Conservation (phyloP, 768 basidiomycete species). For the Russula compacta region DNA sequence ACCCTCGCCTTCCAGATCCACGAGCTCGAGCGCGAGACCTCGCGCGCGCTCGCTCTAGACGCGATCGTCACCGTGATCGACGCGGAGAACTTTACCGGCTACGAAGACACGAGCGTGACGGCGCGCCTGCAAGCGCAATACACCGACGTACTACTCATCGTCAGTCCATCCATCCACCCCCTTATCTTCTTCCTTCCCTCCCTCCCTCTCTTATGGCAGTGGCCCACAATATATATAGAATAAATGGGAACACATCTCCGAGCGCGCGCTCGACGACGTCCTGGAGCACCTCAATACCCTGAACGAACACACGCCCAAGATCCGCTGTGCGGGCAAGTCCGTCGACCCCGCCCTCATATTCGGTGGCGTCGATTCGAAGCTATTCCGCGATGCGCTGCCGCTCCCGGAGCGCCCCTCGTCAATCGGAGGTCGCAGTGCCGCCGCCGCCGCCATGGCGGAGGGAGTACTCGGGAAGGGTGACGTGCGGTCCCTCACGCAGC, state of each 20-base stretch:
- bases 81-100: slow-evolving; percentile 86
- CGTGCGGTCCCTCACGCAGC: slow-evolving; percentile 23
- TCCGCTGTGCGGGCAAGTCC: slow-evolving; percentile 54
- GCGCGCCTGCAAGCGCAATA: slow-evolving; percentile 95
- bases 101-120: slow-evolving; percentile 87
- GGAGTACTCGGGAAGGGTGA: not conserved
- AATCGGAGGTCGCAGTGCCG: not conserved
- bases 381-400: slow-evolving; percentile 37
- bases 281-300: slow-evolving; percentile 83
- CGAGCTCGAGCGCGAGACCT: slow-evolving; percentile 73
- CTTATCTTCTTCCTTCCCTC: too few relatives aligned
- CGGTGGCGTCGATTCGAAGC: slow-evolving; percentile 82
- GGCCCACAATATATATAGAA: slow-evolving; percentile 38
- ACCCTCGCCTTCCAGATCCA: slow-evolving; percentile 92
- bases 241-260: slow-evolving; percentile 83
- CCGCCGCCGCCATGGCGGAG: not conserved
- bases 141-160: slow-evolving; percentile 83
- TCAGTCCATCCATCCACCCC: too few relatives aligned
- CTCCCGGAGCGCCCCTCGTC: not conserved
- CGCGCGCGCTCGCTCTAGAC: slow-evolving; percentile 71
- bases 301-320: slow-evolving; percentile 84
- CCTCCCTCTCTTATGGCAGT: not conserved
- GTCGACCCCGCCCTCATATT: slow-evolving; percentile 77
- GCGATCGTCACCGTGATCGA: slow-evolving; percentile 88
- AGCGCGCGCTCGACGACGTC: slow-evolving; percentile 70